Evolutionary conservation across 1,284 basidiomycete genomes (phyloP).

Genomic region (Melampsora allii-populina): DNA sequence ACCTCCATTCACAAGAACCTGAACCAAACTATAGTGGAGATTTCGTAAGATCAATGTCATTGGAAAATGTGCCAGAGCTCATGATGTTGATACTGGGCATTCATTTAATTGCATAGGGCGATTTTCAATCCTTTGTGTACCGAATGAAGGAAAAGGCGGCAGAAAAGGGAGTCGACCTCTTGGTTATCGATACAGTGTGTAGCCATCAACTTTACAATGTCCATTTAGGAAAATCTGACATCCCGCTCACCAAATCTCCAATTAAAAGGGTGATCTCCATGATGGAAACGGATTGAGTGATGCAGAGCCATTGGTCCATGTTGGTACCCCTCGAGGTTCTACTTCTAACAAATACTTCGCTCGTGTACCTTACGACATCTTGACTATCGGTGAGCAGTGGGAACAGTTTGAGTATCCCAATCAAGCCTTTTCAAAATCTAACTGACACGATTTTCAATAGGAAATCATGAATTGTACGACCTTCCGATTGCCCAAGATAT

Average conservation of each 20-base stretch:
- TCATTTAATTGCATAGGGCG: constrained; percentile 47
- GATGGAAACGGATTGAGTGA: constrained; percentile 52
- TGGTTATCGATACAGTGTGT: constrained; percentile 51
- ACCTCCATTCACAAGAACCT: constrained; percentile 50
- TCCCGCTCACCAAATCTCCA: not conserved
- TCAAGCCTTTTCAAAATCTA: not conserved
- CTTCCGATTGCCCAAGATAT: constrained; percentile 45
- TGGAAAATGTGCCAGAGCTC: not conserved
- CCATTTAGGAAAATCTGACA: too few relatives aligned
- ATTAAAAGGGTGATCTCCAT: constrained; percentile 46
- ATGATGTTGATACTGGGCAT: too few relatives aligned
- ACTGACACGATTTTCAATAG: constrained; percentile 44
- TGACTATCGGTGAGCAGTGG: constrained; percentile 77
- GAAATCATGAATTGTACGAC: constrained; percentile 51
- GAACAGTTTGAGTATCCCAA: too few relatives aligned
- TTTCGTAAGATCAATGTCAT: constrained; percentile 13
- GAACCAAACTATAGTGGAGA: constrained; percentile 50
- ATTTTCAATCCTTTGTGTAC: constrained; percentile 52
- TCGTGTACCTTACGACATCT: constrained; percentile 72
- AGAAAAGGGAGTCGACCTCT: constrained; percentile 50
- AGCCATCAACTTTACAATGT: too few relatives aligned
- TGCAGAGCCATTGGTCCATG: constrained; percentile 44
- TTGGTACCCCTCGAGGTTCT: constrained; percentile 20
- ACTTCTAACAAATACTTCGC: constrained; percentile 64
- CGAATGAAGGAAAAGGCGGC: constrained; percentile 50